phyloP scores from a whole-genome alignment of 257 asterid genomes.

The Petunia axillaris region DNA sequence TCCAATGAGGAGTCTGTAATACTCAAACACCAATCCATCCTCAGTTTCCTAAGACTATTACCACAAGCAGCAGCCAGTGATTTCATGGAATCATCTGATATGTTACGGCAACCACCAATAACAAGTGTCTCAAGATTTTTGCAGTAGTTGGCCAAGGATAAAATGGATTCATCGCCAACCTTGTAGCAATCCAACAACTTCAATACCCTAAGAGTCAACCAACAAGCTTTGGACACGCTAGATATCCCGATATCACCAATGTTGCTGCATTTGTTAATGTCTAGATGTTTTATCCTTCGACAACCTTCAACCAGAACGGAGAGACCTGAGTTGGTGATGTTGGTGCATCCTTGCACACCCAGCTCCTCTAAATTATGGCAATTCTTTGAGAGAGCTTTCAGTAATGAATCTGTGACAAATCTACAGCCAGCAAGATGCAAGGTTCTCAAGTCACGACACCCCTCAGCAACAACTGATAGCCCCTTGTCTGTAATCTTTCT shows the following conservation, averaged over 20 bases:
- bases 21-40: conserved; percentile 96
- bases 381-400: conserved; percentile 66
- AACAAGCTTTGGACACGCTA: conserved; percentile 63
- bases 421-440: conserved; percentile 78
- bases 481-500: conserved; percentile 89
- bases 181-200: conserved; percentile 79
- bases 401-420: conserved; percentile 66
- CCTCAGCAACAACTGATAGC: conserved; percentile 66
- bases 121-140: conserved; percentile 63
- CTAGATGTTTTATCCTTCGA: conserved; percentile 61
- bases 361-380: conserved; percentile 74
- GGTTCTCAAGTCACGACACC: conserved; percentile 65
- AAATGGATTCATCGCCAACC: conserved; percentile 71
- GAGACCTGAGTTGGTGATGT: conserved; percentile 76
- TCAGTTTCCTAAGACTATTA: conserved; percentile 65
- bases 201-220: conserved; percentile 61
- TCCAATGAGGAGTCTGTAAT: conserved; percentile 65
- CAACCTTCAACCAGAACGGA: conserved; percentile 76
- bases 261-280: conserved; percentile 81
- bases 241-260: conserved; percentile 69
- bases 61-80: conserved; percentile 63
- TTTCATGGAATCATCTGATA: conserved; percentile 69
- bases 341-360: conserved; percentile 74
- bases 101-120: conserved; percentile 83
- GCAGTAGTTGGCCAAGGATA: conserved; percentile 66